A percentile compares a stretch with the other conserved stretches of the same genome.
Evolutionary conservation across 176 grass and related monocot genomes (phyloP).

Genomic region (Cymbopogon citratus): DNA sequence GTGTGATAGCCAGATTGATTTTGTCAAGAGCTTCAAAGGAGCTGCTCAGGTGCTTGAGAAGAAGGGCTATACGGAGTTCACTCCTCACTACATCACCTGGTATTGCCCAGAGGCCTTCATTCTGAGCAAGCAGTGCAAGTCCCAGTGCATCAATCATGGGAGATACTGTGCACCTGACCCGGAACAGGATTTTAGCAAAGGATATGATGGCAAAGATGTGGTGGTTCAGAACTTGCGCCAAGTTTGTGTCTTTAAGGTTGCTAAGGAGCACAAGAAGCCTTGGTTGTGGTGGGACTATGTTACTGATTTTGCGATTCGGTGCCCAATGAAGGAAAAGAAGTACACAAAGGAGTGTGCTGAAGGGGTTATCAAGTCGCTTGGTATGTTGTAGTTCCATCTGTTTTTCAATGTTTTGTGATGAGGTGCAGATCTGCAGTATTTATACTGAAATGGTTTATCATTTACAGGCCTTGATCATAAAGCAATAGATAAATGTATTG

Average conservation of each 20-base stretch:
- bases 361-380: slow-evolving; percentile 77
- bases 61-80: slow-evolving; percentile 74
- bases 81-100: slow-evolving; percentile 93
- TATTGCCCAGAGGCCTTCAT: slow-evolving; percentile 67
- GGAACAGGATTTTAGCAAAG: slow-evolving; percentile 90
- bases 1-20: slow-evolving; percentile 87
- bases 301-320: slow-evolving; percentile 79
- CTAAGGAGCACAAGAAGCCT: slow-evolving; percentile 66
- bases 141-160: slow-evolving; percentile 73
- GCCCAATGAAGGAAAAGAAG: slow-evolving; percentile 87
- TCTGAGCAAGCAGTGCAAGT: slow-evolving; percentile 73
- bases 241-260: slow-evolving; percentile 67
- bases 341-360: slow-evolving; percentile 88
- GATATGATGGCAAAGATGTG: slow-evolving; percentile 93
- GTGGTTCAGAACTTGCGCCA: slow-evolving; percentile 85
- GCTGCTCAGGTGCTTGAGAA: slow-evolving; percentile 80
- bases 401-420: not conserved
- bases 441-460: slow-evolving; percentile 3
- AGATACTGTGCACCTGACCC: slow-evolving; percentile 81
- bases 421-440: not conserved
- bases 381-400: slow-evolving; percentile 37
- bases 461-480: slow-evolving; percentile 67
- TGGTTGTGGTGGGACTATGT: slow-evolving; percentile 98
- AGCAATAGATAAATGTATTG: slow-evolving; percentile 79
- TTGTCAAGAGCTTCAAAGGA: slow-evolving; percentile 80